Evolutionary conservation across 495 filamentous ascomycete genomes (phyloP), one percentile per base, ranked within the genome.

Genomic region (Elasticomyces elasticus): DNA sequence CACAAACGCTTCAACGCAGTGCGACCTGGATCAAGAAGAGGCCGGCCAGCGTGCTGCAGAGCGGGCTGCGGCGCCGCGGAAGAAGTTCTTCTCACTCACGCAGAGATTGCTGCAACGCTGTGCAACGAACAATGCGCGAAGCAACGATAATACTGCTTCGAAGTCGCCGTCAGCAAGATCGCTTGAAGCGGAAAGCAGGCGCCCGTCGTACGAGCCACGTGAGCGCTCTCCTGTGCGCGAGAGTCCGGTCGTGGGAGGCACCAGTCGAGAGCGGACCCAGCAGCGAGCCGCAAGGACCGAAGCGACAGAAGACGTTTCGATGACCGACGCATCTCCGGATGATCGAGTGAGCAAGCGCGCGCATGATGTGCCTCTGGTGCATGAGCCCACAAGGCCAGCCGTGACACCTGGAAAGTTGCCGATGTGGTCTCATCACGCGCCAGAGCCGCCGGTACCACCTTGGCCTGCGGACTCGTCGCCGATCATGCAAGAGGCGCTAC

Each of bases 21-120:
- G 58, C 50, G 50, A 61, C 28, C 22, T 56, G 41, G 58, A 61
- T 25, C 17, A 53, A 22, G 58, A 56, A 30, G 54, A 52, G 5
- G 49, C 49, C 13, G 20, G 49, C 19, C 26, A 19, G 24, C 49
- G 54, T 7, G 44, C 19, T 10, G 45, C 24, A 19, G 2, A 37
- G 31, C 33, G 20, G 11, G 19, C 54, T 11, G 12, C 42, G 11
- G 23, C 13, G 13, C 54, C 54, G 1, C 40, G 25, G 13, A 43
- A 31, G 38, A 56, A 43, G 25, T 56, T 19, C 35, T 12, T 57
- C 6, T 48, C 58, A 4, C 15, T 40, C 2, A 49, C 31, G 42
- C 53, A 61, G 37, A 26, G 53, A 9, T 27, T 61, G 44, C 35
- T 61, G 24, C 30, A 57, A 20, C 48, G 50, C 6, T 61, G 54